Evolutionary conservation across 768 basidiomycete genomes (phyloP).

Genomic region (Boletus eberwhitei): DNA sequence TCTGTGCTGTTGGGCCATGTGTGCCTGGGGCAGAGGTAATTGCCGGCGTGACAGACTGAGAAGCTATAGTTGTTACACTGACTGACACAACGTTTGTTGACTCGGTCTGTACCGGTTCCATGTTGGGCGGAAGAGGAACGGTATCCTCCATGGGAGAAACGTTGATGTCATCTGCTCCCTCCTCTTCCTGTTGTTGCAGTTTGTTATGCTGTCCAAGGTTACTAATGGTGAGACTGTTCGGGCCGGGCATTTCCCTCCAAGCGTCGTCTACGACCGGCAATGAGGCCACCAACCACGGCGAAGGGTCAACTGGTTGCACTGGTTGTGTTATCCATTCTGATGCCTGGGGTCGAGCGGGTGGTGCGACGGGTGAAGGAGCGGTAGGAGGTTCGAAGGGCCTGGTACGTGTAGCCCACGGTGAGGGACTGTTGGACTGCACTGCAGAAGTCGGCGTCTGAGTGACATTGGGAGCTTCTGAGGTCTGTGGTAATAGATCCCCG

Average conservation of each 20-base stretch:
- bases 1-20: constrained; percentile 22
- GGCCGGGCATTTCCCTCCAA: constrained; percentile 43
- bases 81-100: constrained; percentile 6
- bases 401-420: constrained; percentile 23
- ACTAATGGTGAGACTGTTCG: constrained; percentile 53
- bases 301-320: constrained; percentile 36
- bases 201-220: constrained; percentile 60
- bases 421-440: constrained; percentile 19
- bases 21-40: constrained; percentile 12
- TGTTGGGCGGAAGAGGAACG: constrained; percentile 12
- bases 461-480: constrained; percentile 14
- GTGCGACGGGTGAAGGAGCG: constrained; percentile 18
- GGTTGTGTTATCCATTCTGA: constrained; percentile 39
- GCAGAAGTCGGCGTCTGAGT: constrained; percentile 22
- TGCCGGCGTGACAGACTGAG: constrained; percentile 10
- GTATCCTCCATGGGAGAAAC: constrained; percentile 19
- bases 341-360: constrained; percentile 21
- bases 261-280: constrained; percentile 44
- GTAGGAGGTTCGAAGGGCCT: constrained; percentile 19
- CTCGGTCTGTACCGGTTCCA: constrained; percentile 15
- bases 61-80: background rate
- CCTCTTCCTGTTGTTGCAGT: constrained; percentile 41
- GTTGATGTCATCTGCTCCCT: constrained; percentile 12
- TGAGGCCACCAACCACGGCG: constrained; percentile 55
- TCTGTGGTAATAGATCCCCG: constrained; percentile 19